Conservation (phyloP, 371 early-diverging fungal species). For the Mucor sp. region DNA sequence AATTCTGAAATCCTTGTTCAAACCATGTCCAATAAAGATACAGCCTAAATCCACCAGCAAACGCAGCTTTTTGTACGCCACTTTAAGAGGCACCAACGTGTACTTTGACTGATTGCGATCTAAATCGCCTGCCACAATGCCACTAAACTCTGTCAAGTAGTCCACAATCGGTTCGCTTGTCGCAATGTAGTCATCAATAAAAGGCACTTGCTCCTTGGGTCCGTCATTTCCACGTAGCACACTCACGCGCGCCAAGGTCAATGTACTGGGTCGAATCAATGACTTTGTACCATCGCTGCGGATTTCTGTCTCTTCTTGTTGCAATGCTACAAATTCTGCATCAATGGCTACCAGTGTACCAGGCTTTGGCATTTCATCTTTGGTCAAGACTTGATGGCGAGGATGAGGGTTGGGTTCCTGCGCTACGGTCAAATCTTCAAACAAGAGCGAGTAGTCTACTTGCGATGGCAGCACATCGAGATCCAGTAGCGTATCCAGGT, state of each 20-base stretch:
- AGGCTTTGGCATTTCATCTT: slow-evolving; percentile 66
- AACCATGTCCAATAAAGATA: slow-evolving; percentile 92
- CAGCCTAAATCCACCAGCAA: slow-evolving; percentile 87
- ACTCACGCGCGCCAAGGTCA: slow-evolving; percentile 88
- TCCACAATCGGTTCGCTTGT: slow-evolving; percentile 85
- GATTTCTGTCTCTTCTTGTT: slow-evolving; percentile 87
- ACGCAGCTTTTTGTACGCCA: slow-evolving; percentile 87
- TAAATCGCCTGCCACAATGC: slow-evolving; percentile 87
- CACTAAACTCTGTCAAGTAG: slow-evolving; percentile 90
- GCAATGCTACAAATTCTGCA: slow-evolving; percentile 92
- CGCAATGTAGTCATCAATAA: slow-evolving; percentile 94
- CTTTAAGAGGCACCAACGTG: slow-evolving; percentile 85
- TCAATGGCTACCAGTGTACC: slow-evolving; percentile 86
- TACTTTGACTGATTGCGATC: slow-evolving; percentile 70
- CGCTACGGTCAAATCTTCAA: slow-evolving; percentile 49
- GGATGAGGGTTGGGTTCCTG: slow-evolving; percentile 54
- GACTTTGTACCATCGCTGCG: slow-evolving; percentile 89
- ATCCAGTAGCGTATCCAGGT: slow-evolving; percentile 47
- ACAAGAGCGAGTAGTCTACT: slow-evolving; percentile 50
- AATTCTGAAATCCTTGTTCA: slow-evolving; percentile 92
- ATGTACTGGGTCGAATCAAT: slow-evolving; percentile 78
- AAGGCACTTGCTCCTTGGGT: slow-evolving; percentile 71
- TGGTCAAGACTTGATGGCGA: slow-evolving; percentile 51
- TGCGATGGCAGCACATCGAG: slow-evolving; percentile 32
- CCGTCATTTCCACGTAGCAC: slow-evolving; percentile 83